phyloP scores from a whole-genome alignment of 768 basidiomycete species.

The Macrolepiota fuliginosa region DNA sequence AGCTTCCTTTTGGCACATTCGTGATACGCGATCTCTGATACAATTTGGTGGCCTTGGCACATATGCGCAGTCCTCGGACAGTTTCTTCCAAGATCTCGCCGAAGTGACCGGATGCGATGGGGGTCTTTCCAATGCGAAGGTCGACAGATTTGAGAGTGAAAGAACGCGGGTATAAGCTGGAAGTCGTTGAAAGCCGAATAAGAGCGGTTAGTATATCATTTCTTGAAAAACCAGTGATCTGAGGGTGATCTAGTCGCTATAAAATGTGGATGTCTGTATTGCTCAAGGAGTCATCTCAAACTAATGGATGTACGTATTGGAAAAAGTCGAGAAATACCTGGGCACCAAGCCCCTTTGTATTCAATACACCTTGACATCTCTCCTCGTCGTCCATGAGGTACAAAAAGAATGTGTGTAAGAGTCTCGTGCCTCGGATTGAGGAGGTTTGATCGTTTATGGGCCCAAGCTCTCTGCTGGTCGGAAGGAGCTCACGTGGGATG shows the following conservation, averaged over 20 bases:
- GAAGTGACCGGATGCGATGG: constrained; percentile 22
- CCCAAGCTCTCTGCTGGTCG: no score
- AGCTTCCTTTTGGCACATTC: not conserved
- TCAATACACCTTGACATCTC: not conserved
- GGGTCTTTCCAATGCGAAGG: constrained; percentile 10
- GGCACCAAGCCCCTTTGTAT: not conserved
- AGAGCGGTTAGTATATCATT: not conserved
- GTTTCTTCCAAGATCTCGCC: constrained; percentile 26
- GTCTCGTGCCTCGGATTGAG: no score
- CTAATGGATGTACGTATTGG: not conserved
- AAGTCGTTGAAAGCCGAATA: constrained; percentile 21
- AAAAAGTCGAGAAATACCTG: constrained; percentile 1
- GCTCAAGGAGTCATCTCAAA: no score
- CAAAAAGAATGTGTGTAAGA: not conserved
- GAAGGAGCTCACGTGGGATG: no score
- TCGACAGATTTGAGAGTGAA: constrained; percentile 17
- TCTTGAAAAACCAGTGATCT: not conserved
- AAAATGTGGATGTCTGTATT: not conserved
- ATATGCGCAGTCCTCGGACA: constrained; percentile 19
- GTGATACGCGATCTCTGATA: constrained; percentile 18
- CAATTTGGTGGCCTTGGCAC: constrained; percentile 24
- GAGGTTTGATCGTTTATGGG: no score
- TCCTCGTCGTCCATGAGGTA: not conserved
- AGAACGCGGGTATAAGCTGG: constrained; percentile 25
- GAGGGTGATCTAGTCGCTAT: not conserved